Evolutionary conservation across 495 filamentous ascomycete genomes (phyloP).

Genomic region (Penicillium verhagenii): DNA sequence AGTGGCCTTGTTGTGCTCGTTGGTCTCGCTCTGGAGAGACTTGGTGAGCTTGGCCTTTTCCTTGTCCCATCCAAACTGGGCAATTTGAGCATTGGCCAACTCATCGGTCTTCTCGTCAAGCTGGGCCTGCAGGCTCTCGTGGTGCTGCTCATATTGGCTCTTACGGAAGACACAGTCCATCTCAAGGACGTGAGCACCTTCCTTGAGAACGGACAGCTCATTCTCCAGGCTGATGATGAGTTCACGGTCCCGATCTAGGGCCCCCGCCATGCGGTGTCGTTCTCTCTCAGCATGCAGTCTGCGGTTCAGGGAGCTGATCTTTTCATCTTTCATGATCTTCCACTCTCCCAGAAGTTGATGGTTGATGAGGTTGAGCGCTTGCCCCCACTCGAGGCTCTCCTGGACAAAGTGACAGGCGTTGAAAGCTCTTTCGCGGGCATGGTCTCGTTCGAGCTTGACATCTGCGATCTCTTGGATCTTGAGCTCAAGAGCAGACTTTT

Average conservation of each 20-base stretch:
- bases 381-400: conserved; percentile 2
- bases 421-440: neutral
- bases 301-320: neutral
- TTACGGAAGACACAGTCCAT: neutral
- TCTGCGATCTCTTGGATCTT: neutral
- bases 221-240: neutral
- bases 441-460: neutral
- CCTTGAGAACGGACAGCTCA: neutral
- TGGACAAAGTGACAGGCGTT: neutral
- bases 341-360: neutral
- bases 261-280: neutral
- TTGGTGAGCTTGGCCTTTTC: neutral
- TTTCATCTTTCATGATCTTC: neutral
- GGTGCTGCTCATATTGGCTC: neutral
- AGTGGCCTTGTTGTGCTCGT: neutral
- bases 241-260: neutral
- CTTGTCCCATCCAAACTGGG: neutral
- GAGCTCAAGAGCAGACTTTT: neutral
- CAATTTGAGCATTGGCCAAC: neutral
- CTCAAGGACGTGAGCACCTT: neutral
- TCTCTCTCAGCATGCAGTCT: neutral
- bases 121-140: neutral
- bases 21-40: neutral
- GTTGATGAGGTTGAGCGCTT: conserved; percentile 1
- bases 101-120: neutral